Base-by-base conservation (phyloP, 352 stramenopile genomes). In the Phytopythium mirpurense region DNA sequence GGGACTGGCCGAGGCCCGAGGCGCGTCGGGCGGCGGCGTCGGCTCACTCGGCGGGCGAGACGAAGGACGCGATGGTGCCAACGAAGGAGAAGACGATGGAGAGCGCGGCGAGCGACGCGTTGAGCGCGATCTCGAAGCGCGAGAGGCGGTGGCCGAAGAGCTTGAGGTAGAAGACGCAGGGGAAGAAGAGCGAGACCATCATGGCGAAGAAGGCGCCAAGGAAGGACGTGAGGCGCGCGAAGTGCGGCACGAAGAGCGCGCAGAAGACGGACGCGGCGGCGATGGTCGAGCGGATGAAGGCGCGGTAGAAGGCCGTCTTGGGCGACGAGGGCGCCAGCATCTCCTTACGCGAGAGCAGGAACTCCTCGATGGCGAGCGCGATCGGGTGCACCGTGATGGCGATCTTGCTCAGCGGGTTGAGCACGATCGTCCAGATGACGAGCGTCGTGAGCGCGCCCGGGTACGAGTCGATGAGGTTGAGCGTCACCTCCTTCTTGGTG, bases 341-440 rank as follows among this genome's bases (percentile, higher is more conserved):
- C 48, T 78, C 60, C 9, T 63, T 26, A 4, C 63, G 67, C 5
- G 74, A 78, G 12, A 92, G 65, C 42, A 90, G 24, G 9, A 90
- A 71, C 63, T 95, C 80, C 31, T 93, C 83, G 42, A 93, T 52
- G 21, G 78, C 72, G 16, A 91, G 58, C 21, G 82, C 84, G 45
- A 95, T 70, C 14, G 85, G 85, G 50, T 93, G 79, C 21, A 94
- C 63, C 37, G 81, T 90, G 60, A 95, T 86, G 15, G 83, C 80
- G 54, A 95, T 90, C 65, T 95, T 95, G 57, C 78, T 93, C 77
- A 90, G 87, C 29, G 85, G 85, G 58, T 93, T 95, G 26, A 95
- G 66, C 48, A 78, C 85, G 57, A 95, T 89, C 42, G 72, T 86
- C 81, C 80, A 91, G 26, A 93, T 63, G 18, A 92, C 76, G 59